Percentiles rank a stretch among this genome's conserved stretches.
Conservation (phyloP, 306 rosid genomes). For the Heteromeles arbutifolia region DNA sequence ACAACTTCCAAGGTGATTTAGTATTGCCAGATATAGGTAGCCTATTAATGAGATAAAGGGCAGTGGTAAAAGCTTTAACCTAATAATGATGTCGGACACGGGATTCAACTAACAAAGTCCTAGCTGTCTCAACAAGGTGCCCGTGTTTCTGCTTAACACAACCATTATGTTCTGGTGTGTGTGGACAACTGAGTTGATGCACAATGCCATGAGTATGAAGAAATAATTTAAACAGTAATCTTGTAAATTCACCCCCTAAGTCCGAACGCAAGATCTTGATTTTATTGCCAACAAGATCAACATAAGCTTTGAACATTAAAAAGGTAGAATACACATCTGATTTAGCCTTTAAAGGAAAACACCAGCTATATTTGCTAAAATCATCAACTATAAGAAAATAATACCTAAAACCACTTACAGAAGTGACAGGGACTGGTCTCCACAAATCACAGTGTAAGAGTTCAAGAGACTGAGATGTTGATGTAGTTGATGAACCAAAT, state of each 20-base stretch:
- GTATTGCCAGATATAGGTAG: background rate
- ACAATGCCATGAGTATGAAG: background rate
- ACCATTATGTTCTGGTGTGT: background rate
- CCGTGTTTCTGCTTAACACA: background rate
- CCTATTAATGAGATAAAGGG: too few relatives aligned
- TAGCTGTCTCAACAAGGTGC: too few relatives aligned
- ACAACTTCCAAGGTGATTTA: background rate
- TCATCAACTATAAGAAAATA: background rate
- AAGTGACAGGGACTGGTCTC: background rate
- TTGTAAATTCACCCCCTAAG: background rate
- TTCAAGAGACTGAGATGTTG: background rate
- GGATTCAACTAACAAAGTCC: background rate
- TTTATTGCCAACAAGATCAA: background rate
- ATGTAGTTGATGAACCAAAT: too few relatives aligned
- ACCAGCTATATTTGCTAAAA: background rate
- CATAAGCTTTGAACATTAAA: background rate
- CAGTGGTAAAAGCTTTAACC: background rate
- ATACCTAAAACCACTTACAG: too few relatives aligned
- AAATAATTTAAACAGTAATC: background rate
- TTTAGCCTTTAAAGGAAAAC: background rate
- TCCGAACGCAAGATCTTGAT: too few relatives aligned
- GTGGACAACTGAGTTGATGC: background rate
- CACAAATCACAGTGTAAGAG: background rate
- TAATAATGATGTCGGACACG: background rate
- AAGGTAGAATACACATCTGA: too few relatives aligned